phyloP scores from a whole-genome alignment of 371 early-diverging fungal genomes.

The Zopfochytrium polystomum region DNA sequence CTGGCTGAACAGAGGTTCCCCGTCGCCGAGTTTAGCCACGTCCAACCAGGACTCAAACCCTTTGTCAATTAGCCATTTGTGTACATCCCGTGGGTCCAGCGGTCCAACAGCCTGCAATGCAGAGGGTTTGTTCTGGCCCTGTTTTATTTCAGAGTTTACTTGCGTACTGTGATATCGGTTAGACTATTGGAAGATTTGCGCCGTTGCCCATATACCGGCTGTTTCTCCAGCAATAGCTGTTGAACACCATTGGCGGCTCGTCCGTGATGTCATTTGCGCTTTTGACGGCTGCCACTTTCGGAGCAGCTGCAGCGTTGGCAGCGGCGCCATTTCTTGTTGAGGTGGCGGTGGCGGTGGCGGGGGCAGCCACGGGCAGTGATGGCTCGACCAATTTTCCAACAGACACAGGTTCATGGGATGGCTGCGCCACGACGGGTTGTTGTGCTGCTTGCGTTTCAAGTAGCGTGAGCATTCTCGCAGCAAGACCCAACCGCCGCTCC shows the following conservation, averaged over 20 bases:
- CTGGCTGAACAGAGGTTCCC: constrained; percentile 16
- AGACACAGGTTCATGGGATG: not conserved
- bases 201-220: too few species aligned
- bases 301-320: not conserved
- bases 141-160: not conserved
- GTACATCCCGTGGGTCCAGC: constrained; percentile 12
- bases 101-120: constrained; percentile 9
- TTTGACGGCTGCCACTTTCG: too few species aligned
- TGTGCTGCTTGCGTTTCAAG: not conserved
- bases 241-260: too few species aligned
- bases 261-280: too few species aligned
- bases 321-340: too few species aligned
- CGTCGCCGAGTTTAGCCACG: constrained; percentile 16
- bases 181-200: too few species aligned
- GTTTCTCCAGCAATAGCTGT: constrained; percentile 14
- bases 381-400: not conserved
- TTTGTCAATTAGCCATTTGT: not conserved
- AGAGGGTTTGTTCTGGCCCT: constrained; percentile 1
- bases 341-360: too few species aligned
- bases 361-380: too few species aligned
- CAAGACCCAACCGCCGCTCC: not conserved
- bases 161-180: too few species aligned
- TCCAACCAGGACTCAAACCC: constrained; percentile 18
- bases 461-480: not conserved
- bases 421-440: not conserved